These are phyloP conservation scores for Actinidia polygama DNA, from an alignment of 179 eudicot species.

Conservation along the genomic window DNA sequence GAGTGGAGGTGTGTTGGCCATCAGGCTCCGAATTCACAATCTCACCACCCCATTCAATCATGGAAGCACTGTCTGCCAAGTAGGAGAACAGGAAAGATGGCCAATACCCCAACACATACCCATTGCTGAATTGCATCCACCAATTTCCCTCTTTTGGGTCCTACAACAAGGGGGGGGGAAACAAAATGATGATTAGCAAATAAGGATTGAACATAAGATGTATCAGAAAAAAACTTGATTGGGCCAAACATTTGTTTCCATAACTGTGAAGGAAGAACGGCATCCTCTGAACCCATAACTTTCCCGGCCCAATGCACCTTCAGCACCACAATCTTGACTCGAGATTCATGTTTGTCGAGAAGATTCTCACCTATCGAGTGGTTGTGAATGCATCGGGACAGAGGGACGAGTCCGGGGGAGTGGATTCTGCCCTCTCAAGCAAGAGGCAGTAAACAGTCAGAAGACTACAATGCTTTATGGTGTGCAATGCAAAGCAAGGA, in stretches of 20 bases:
- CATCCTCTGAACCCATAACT: no score
- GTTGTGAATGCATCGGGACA: no score
- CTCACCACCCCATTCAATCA: slow-evolving; percentile 98
- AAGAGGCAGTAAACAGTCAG: no score
- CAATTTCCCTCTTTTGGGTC: slow-evolving; percentile 97
- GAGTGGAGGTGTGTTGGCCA: slow-evolving; percentile 84
- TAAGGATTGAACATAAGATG: not conserved
- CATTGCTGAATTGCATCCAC: slow-evolving; percentile 98
- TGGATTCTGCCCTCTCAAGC: no score
- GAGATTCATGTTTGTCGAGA: no score
- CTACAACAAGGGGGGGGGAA: slow-evolving; percentile 30
- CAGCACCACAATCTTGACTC: no score
- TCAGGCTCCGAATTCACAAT: slow-evolving; percentile 81
- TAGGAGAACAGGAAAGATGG: slow-evolving; percentile 89
- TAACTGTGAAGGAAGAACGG: not conserved
- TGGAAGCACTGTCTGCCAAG: slow-evolving; percentile 87
- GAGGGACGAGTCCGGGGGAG: no score
- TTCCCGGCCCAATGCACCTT: no score
- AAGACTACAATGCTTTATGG: no score
- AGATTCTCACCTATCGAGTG: no score
- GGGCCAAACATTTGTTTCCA: not conserved
- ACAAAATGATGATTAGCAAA: not conserved
- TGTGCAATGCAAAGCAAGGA: not conserved
- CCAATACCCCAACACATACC: slow-evolving; percentile 87
- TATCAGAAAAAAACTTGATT: not conserved